Evolutionary conservation across 148 eudicot genomes (phyloP).

Genomic region (Heliamphora exappendiculata): DNA sequence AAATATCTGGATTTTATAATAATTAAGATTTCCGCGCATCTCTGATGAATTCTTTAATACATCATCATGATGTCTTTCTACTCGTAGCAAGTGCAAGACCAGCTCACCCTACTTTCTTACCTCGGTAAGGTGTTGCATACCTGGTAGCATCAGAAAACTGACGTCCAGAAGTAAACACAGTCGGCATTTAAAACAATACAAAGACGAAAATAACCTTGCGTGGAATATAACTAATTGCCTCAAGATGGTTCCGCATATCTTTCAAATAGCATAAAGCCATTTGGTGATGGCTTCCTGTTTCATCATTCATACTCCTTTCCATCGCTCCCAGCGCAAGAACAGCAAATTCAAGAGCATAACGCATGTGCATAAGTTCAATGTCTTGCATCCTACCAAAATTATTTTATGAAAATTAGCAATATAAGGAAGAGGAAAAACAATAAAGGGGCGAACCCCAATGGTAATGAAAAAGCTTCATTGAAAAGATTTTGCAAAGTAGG

Average conservation of each 20-base stretch:
- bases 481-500: background rate
- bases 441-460: background rate
- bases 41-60: background rate
- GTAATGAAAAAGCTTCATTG: background rate
- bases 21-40: background rate
- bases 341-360: conserved; percentile 85
- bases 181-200: background rate
- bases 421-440: background rate
- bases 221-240: conserved; percentile 59
- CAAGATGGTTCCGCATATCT: conserved; percentile 64
- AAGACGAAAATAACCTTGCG: conserved; percentile 62
- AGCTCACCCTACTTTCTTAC: background rate
- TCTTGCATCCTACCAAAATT: conserved; percentile 71
- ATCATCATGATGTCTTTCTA: background rate
- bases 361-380: conserved; percentile 92
- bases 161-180: background rate
- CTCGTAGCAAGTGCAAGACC: background rate
- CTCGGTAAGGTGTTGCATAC: background rate
- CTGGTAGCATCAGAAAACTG: background rate
- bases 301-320: conserved; percentile 59
- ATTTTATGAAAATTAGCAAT: background rate
- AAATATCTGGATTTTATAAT: background rate
- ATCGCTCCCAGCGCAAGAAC: conserved; percentile 81
- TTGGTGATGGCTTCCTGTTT: conserved; percentile 40
- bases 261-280: conserved; percentile 51